A percentile compares a stretch with the other conserved stretches of the same genome.
phyloP scores from a whole-genome alignment of 148 eudicot genomes.

The Rhododendron mucronatum region DNA sequence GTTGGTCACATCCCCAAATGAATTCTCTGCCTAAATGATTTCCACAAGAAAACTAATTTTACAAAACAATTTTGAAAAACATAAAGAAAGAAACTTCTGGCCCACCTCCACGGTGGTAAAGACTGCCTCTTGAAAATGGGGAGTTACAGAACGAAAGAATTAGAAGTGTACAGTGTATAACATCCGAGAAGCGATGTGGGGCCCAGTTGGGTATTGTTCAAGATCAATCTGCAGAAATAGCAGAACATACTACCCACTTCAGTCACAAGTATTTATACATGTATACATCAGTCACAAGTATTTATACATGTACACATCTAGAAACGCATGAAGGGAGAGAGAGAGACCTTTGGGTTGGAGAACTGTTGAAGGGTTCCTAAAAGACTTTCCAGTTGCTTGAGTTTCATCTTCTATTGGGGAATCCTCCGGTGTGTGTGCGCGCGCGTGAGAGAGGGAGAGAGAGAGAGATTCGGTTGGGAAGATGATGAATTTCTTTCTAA shows the following conservation, averaged over 20 bases:
- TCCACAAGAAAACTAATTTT: constrained; percentile 1
- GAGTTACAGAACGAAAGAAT: background rate
- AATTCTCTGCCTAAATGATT: constrained; percentile 71
- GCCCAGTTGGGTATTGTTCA: constrained; percentile 97
- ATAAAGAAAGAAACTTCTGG: background rate
- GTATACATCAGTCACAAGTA: background rate
- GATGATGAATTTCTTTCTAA: background rate
- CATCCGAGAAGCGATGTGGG: constrained; percentile 96
- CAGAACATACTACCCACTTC: background rate
- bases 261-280: background rate
- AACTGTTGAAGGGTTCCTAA: constrained; percentile 88
- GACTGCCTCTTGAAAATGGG: background rate
- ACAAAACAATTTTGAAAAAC: background rate
- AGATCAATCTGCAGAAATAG: constrained; percentile 66
- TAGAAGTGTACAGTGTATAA: constrained; percentile 59
- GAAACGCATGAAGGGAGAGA: constrained; percentile 7
- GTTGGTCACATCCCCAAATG: constrained; percentile 72
- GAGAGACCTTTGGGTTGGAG: constrained; percentile 62
- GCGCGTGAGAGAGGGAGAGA: background rate
- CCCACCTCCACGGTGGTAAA: background rate
- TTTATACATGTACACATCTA: too few relatives aligned
- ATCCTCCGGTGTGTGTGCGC: background rate
- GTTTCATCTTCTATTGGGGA: constrained; percentile 61
- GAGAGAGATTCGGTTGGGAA: constrained; percentile 3
- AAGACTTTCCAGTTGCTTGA: constrained; percentile 84